These are phyloP conservation scores for Zygosaccharomyces gambellarensis DNA, from an alignment of 805 yeast genomes.

Conservation along the genomic window DNA sequence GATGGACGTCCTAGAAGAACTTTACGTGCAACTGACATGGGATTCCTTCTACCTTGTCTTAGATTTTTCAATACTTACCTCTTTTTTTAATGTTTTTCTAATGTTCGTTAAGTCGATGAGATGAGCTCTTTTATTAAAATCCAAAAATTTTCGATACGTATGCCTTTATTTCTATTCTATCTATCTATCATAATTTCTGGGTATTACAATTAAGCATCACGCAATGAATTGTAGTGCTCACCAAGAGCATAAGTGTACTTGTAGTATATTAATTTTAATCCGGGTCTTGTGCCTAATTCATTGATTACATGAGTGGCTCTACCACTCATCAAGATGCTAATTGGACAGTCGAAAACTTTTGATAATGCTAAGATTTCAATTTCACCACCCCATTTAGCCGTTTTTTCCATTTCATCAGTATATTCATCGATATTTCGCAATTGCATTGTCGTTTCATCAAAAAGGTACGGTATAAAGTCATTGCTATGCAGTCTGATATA, in stretches of 20 bases:
- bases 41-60: not conserved
- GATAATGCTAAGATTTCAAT: slow-evolving; percentile 82
- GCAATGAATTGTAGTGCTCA: slow-evolving; percentile 87
- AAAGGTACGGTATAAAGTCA: slow-evolving; percentile 73
- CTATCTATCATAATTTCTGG: not conserved
- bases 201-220: slow-evolving; percentile 33
- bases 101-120: not conserved
- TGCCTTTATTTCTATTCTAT: not conserved
- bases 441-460: slow-evolving; percentile 69
- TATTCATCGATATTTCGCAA: slow-evolving; percentile 64
- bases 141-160: not conserved
- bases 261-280: slow-evolving; percentile 70
- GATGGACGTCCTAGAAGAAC: slow-evolving; percentile 77
- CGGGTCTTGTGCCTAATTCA: slow-evolving; percentile 50
- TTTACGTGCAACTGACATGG: slow-evolving; percentile 42
- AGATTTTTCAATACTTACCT: not conserved
- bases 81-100: not conserved
- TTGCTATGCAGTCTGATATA: slow-evolving; percentile 62
- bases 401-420: slow-evolving; percentile 59
- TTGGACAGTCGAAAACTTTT: slow-evolving; percentile 62
- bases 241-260: slow-evolving; percentile 86
- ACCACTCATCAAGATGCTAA: slow-evolving; percentile 76
- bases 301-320: slow-evolving; percentile 61
- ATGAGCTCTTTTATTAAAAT: not conserved
- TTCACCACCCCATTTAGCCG: slow-evolving; percentile 96